Base-by-base conservation (phyloP, 2,329 filamentous ascomycete species). In the Remersonia thermophila region DNA sequence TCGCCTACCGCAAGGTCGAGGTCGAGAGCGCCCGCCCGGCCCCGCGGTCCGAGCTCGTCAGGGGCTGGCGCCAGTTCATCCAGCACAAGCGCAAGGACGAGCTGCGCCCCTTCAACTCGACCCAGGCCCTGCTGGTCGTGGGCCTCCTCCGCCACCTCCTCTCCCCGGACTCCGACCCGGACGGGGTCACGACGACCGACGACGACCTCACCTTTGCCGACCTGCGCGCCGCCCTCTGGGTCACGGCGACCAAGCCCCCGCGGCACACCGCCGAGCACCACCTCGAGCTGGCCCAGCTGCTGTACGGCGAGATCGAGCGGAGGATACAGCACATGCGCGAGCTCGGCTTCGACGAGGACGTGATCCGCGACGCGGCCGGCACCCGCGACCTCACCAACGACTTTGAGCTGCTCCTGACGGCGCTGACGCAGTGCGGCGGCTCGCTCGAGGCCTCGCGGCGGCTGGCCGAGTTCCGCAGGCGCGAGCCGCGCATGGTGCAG, bases 51-150 rank as follows among this genome's bases (percentile, higher is more conserved):
- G 73, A 82, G 25, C 62, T 94, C 2, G 57, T 73, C 1, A 62
- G 70, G 26, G 83, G 81, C 4, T 78, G 82, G 55, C 65, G 61
- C 37, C 59, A 65, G 8, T 77, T 87, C 45, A 77, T 89, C 47
- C 53, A 61, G 13, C 65, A 65, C 53, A 69, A 80, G 56, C 15
- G 35, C 6, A 44, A 62, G 39, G 48, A 60, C 48, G 58, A 62
- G 43, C 51, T 62, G 46, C 51, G 67, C 43, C 48, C 66, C 35
- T 51, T 84, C 53, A 75, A 83, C 56, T 65, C 73, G 47, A 67
- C 77, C 29, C 80, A 91, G 49, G 79, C 81, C 1, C 57, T 66
- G n/a, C 63, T 76, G 47, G 66, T 71, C 14, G 52, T 67, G 20
- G 58, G 65, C 13, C 58, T 70, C 38, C 63, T 67, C 38, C 55